Percentiles rank a stretch among this genome's conserved stretches.
These are phyloP conservation scores for Meyerozyma carpophila DNA, from an alignment of 1,139 yeast species.

Conservation along the genomic window DNA sequence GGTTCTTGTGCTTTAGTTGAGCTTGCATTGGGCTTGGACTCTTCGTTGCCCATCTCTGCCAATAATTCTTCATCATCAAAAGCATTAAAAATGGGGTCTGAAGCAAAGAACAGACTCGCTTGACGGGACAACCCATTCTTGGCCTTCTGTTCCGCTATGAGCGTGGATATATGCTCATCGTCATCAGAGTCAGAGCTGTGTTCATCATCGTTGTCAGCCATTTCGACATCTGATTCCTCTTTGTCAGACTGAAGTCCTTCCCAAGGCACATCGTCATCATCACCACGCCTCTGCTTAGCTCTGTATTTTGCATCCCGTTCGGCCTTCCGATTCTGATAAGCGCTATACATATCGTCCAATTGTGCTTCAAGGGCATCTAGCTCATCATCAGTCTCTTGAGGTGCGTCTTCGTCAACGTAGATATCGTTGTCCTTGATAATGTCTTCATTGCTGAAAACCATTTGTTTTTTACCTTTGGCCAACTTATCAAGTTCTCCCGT, in stretches of 20 bases:
- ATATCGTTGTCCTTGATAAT: constrained; percentile 51
- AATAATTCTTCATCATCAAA: constrained; percentile 45
- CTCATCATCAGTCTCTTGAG: constrained; percentile 50
- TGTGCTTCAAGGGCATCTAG: constrained; percentile 74
- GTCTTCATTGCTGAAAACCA: constrained; percentile 60
- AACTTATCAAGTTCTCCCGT: constrained; percentile 75
- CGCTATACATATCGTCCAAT: constrained; percentile 74
- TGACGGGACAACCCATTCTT: constrained; percentile 57
- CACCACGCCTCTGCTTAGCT: constrained; percentile 81
- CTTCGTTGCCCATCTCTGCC: constrained; percentile 15
- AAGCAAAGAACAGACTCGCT: constrained; percentile 72
- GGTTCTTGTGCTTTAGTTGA: not conserved
- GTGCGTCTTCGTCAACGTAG: constrained; percentile 37
- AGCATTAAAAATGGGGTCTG: constrained; percentile 69
- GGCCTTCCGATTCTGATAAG: constrained; percentile 66
- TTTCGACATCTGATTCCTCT: constrained; percentile 31
- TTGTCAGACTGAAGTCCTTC: constrained; percentile 63
- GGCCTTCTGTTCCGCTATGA: constrained; percentile 53
- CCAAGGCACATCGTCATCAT: constrained; percentile 79
- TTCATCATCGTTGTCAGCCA: constrained; percentile 23
- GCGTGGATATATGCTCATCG: constrained; percentile 63
- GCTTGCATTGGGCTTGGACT: not conserved
- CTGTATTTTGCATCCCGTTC: constrained; percentile 76
- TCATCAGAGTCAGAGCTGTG: constrained; percentile 55
- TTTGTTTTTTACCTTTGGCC: constrained; percentile 76